Evolutionary conservation across 805 yeast species (phyloP), one percentile per base, ranked within the genome.

Genomic region (Candida suzukii): DNA sequence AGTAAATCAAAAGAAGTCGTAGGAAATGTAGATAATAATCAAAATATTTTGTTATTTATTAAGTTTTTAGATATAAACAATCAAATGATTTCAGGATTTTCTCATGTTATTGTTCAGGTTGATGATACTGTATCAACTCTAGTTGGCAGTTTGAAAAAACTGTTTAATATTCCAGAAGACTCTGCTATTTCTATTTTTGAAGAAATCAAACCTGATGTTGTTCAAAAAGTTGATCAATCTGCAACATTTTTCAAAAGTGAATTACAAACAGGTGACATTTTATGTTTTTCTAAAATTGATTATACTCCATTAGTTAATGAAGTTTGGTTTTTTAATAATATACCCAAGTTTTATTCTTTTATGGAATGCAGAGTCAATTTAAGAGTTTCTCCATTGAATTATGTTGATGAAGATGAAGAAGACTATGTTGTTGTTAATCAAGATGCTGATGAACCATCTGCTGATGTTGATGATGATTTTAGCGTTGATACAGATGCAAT

Each of bases 231-330:
- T 32, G 70, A 61, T 35, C 52, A 56, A 9, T 44, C 48, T n/a
- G 50, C 51, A 27, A 66, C 78, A 2, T 75, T 76, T 52, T 74
- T 71, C 47, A 71, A 74, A 43, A 63, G 71, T 30, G 93, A 85
- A 49, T 54, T 84, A 17, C 67, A 70, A 6, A 74, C 71, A 43
- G 95, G 95, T 51, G 95, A 85, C 54, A 81, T 85, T 14, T 55
- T 85, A 22, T 61, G 67, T 37, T 51, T 59, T 40, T 49, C 59
- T 8, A 39, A 27, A 4, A 26, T 43, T 1, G 17, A 27, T 9
- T 7, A 39, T 10, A n/a, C 16, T 6, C 9, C 25, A 6, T 3
- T 12, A 3, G 28, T 14, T 21, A 7, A 21, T 22, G 25, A 27
- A 14, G 19, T 22, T 2, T 36, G 35, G 17, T 53, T 52, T 18